Percentiles rank a stretch among this genome's conserved stretches.
These are phyloP conservation scores for Otatea glauca DNA, from an alignment of 176 grass and related monocot species.

Conservation along the genomic window DNA sequence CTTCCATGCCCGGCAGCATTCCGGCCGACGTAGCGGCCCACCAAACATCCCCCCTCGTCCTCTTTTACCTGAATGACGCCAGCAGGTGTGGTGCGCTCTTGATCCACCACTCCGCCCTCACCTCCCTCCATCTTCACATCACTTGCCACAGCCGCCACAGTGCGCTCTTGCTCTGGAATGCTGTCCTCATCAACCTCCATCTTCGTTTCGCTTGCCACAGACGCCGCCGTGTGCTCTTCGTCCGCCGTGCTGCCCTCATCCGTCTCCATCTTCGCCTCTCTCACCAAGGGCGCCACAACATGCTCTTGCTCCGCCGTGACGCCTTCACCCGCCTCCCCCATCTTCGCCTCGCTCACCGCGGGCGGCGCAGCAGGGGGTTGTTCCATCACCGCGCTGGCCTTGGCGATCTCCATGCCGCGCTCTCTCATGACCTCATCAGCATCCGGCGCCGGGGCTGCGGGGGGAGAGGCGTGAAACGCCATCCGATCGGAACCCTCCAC, in stretches of 20 bases:
- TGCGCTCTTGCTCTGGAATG: background rate
- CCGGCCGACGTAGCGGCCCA: slow-evolving; percentile 69
- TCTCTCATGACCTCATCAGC: slow-evolving; percentile 10
- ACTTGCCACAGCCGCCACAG: slow-evolving; percentile 10
- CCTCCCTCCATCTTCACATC: slow-evolving; percentile 18
- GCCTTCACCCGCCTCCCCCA: background rate
- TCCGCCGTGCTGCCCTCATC: background rate
- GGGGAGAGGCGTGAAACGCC: background rate
- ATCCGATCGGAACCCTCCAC: slow-evolving; percentile 24
- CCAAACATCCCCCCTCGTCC: slow-evolving; percentile 41
- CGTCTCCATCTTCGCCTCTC: background rate
- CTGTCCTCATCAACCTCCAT: background rate
- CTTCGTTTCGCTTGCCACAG: background rate
- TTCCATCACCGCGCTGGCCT: slow-evolving; percentile 2
- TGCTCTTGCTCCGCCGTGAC: background rate
- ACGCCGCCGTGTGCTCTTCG: background rate
- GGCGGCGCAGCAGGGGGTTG: background rate
- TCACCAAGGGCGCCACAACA: background rate
- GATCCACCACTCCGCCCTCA: slow-evolving; percentile 12
- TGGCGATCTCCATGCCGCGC: background rate
- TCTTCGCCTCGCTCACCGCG: background rate
- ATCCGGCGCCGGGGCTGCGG: background rate
- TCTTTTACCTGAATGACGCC: background rate
- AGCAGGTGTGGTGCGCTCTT: background rate
- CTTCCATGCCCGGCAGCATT: slow-evolving; percentile 15